A percentile compares a stretch with the other conserved stretches of the same genome.
These are phyloP conservation scores for Grosmannia serpens DNA, from an alignment of 2,329 filamentous ascomycete species.

Conservation along the genomic window DNA sequence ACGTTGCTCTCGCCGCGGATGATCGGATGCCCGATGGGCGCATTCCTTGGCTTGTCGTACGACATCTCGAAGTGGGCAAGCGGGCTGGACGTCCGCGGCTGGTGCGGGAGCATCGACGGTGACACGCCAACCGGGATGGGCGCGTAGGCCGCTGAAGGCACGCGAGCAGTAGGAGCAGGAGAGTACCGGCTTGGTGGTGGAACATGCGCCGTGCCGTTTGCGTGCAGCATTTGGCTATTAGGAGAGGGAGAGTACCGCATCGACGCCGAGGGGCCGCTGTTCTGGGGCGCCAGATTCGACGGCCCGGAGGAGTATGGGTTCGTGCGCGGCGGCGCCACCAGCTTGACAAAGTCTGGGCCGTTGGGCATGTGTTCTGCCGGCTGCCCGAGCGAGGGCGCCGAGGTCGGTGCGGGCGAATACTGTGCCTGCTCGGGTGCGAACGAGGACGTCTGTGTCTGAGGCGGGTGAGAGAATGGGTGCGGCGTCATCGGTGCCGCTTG, in stretches of 20 bases:
- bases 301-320: constrained; percentile 41
- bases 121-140: constrained; percentile 23
- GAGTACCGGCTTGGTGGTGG: constrained; percentile 41
- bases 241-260: constrained; percentile 53
- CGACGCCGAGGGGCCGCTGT: constrained; percentile 15
- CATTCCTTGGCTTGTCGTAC: constrained; percentile 19
- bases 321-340: constrained; percentile 41
- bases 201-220: constrained; percentile 27
- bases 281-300: constrained; percentile 15
- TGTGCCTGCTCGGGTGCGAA: constrained; percentile 8
- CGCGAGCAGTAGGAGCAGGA: constrained; percentile 30
- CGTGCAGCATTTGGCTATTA: constrained; percentile 17
- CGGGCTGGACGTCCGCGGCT: constrained; percentile 54
- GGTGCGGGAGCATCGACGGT: constrained; percentile 40
- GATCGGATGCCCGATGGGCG: constrained; percentile 15
- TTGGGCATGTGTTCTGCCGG: constrained; percentile 10
- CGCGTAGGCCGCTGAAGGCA: constrained; percentile 27
- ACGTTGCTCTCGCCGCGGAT: constrained; percentile 28
- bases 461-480: background rate
- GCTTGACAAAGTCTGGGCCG: constrained; percentile 5
- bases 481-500: no score
- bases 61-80: constrained; percentile 51
- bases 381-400: background rate
- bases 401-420: constrained; percentile 12
- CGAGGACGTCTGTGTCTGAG: background rate